A percentile compares a stretch with the other conserved stretches of the same genome.
These are phyloP conservation scores for Vachellia pachyceras DNA, from an alignment of 306 rosid species.

Conservation along the genomic window DNA sequence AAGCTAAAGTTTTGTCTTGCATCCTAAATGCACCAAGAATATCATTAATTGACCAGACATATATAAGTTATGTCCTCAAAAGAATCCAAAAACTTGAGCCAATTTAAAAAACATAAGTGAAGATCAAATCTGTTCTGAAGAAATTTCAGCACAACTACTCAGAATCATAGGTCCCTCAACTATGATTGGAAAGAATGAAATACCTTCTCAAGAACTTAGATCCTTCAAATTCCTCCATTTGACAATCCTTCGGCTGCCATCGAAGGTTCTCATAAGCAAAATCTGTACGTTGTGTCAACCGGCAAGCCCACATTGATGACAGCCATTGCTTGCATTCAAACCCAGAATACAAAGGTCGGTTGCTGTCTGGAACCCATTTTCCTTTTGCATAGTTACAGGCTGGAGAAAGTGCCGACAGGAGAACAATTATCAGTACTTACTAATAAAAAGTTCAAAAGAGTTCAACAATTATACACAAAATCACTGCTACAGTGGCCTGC, in stretches of 20 bases:
- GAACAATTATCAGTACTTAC: conserved; percentile 22
- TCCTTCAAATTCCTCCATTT: conserved; percentile 81
- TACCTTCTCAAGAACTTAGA: conserved; percentile 83
- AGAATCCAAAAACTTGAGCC: conserved; percentile 24
- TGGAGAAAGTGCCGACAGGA: conserved; percentile 47
- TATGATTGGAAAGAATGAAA: conserved; percentile 31
- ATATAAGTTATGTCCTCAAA: not conserved
- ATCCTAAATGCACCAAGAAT: conserved; percentile 63
- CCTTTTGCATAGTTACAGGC: conserved; percentile 86
- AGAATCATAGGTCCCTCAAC: conserved; percentile 16
- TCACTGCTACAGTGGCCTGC: not conserved
- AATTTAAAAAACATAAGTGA: conserved; percentile 22
- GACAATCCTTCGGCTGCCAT: conserved; percentile 90
- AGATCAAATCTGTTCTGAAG: not conserved
- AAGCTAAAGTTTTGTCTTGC: conserved; percentile 91
- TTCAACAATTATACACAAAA: conserved; percentile 27
- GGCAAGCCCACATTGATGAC: conserved; percentile 90
- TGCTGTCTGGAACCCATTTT: conserved; percentile 86
- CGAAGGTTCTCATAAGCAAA: conserved; percentile 83
- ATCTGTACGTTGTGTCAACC: conserved; percentile 84
- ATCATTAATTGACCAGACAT: conserved; percentile 29
- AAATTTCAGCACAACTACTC: conserved; percentile 9
- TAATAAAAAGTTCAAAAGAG: conserved; percentile 12
- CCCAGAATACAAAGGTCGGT: conserved; percentile 76
- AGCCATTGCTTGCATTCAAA: conserved; percentile 85